phyloP scores from a whole-genome alignment of 257 asterid genomes.

The Cordia subcordata region DNA sequence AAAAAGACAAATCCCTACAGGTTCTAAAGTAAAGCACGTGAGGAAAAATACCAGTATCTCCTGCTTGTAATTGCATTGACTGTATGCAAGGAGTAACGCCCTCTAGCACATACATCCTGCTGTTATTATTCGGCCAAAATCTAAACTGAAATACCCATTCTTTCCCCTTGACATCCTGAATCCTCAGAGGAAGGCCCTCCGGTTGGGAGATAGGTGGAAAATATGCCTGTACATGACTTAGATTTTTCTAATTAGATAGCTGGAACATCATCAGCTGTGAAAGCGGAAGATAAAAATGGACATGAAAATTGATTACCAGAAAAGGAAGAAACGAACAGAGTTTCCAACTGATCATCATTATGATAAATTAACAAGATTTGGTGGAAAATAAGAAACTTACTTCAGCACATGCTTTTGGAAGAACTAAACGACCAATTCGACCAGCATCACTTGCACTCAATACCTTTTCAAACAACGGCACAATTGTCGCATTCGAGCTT shows the following conservation, averaged over 20 bases:
- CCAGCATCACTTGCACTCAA: conserved; percentile 99
- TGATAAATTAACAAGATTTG: neutral
- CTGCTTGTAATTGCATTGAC: conserved; percentile 97
- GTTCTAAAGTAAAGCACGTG: conserved; percentile 2
- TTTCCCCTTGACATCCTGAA: conserved; percentile 94
- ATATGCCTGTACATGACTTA: conserved; percentile 60
- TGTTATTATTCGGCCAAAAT: conserved; percentile 96
- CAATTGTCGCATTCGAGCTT: conserved; percentile 82
- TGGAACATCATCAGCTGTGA: neutral
- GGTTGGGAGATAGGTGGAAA: conserved; percentile 95
- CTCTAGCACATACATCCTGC: conserved; percentile 95
- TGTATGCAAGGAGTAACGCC: conserved; percentile 98
- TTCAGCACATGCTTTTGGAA: conserved; percentile 99
- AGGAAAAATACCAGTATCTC: conserved; percentile 73
- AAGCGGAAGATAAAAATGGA: neutral
- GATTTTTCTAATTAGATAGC: conserved; percentile 14
- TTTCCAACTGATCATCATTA: neutral
- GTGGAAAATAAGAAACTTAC: conserved; percentile 40
- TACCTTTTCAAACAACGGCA: conserved; percentile 95
- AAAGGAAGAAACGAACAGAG: conserved; percentile 1
- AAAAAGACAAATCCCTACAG: neutral
- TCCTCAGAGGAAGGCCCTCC: conserved; percentile 97
- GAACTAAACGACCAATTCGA: conserved; percentile 96
- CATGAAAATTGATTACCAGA: neutral
- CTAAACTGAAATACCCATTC: conserved; percentile 98